Conservation (phyloP, 345 rosid species). For the Hypericum perforatum region DNA sequence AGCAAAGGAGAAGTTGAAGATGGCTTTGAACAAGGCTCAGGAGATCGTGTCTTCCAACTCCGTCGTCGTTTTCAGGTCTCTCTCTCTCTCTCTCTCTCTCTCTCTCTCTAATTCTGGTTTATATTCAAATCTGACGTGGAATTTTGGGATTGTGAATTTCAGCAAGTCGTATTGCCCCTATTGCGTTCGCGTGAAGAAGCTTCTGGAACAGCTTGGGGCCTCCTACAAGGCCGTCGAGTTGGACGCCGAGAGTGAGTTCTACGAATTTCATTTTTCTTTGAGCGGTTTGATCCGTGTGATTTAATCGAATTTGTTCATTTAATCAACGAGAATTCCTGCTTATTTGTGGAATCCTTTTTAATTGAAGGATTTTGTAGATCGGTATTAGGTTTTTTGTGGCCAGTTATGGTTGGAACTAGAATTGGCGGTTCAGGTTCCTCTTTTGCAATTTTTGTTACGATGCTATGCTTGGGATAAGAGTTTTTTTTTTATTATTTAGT, state of each 20-base stretch:
- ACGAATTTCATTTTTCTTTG: too few relatives aligned
- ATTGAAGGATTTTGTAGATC: too few relatives aligned
- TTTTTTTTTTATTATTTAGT: too few relatives aligned
- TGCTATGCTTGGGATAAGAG: too few relatives aligned
- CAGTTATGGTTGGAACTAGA: too few relatives aligned
- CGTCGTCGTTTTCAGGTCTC: slow-evolving; percentile 69
- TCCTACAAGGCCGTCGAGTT: slow-evolving; percentile 44
- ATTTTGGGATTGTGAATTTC: slow-evolving; percentile 8
- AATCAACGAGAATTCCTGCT: neutral
- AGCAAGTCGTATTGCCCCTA: slow-evolving; percentile 66
- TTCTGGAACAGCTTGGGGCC: slow-evolving; percentile 45
- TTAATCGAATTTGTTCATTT: too few relatives aligned
- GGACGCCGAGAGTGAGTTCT: slow-evolving; percentile 46
- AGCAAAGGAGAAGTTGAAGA: neutral
- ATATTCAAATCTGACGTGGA: neutral
- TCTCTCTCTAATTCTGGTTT: neutral
- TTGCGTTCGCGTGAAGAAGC: slow-evolving; percentile 55
- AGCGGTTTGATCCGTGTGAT: neutral
- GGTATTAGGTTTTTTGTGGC: too few relatives aligned
- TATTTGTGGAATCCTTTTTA: neutral
- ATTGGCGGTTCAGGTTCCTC: too few relatives aligned
- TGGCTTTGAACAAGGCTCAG: slow-evolving; percentile 56
- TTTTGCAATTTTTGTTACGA: too few relatives aligned
- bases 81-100: neutral
- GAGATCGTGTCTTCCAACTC: slow-evolving; percentile 44